Evolutionary conservation across 2,329 filamentous ascomycete species (phyloP), one percentile per base, ranked within the genome.

Genomic region (Grosmannia penicillata): DNA sequence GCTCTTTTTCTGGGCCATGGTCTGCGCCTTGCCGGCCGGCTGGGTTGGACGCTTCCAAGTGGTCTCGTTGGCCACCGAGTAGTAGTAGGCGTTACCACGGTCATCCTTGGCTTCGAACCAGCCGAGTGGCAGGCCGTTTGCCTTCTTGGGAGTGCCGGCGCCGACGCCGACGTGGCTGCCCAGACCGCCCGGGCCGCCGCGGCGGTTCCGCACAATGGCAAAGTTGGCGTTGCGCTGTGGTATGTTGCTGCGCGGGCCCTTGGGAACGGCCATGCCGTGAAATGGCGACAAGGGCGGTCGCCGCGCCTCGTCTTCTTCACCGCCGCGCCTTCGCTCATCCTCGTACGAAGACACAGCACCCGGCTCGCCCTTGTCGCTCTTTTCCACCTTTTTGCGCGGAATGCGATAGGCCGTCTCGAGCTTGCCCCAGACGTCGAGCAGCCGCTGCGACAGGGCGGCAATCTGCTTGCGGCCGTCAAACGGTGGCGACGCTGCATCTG

Each of bases 361-460:
- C 15, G 62, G 61, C 34, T 66, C 72, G 46, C 75, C 77, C 21
- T 79, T 77, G 53, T 89, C 85, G 41, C 75, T 77, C 21, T 79
- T 77, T 53, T 89, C 85, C 41, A 82, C 62, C 62, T 93, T 93
- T 62, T 91, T 83, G 41, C 89, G 75, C 27, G 85, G 85, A 52
- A 98, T 98, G 43, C 91, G 78, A 58, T 96, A 98, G 7, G 77
- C 91, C 26, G 93, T 70, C 56, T 94, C 82, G 35, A 98, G 65
- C 50, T 85, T 87, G 54, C 80, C 81, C 91, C 91, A 98, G 47
- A 79, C 78, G 8, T 84, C 75, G 22, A 95, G 62, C 26, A 98
- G 65, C 33, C 72, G 68, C 39, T 70, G 70, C 6, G 89, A 76
- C 51, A 79, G 78, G 17, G 71, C 68, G 21, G 78, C 70, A 17